Base-by-base conservation (phyloP, 257 asterid genomes). In the Echites panduratus region DNA sequence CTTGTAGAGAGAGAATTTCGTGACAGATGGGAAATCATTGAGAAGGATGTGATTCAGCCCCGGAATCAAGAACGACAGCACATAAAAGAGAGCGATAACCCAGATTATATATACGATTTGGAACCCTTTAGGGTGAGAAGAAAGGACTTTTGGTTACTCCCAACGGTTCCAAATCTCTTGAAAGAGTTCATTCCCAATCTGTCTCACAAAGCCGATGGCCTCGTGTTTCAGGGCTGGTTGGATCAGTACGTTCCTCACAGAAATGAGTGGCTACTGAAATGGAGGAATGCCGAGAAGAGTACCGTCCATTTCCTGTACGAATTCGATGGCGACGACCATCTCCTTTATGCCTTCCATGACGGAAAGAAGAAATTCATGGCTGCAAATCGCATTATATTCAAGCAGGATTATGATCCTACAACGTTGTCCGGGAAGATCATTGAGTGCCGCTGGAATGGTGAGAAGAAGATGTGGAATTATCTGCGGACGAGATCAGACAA, bases 41-140 rank as follows among this genome's bases (percentile, higher is more conserved):
- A 92, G 73, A 88, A 77, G 85, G 97, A 90, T 78, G 88, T 92
- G 73, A 87, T 92, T 66, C 90, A 89, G 50, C 96, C 97, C 43
- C 88, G 96, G 68, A 89, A 83, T 58, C 24, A 53, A 1, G 96
- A 91, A 79, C 83, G 89, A 26, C 84, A 75, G 2, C 81, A 82
- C 61, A 82, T 85, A 58, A 74, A 72, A 61, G 86, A 83, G 68
- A 81, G 89, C 80, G 81, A 72, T 76, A 88, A 85, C 64, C 89
- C 86, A 57, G 74, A 75, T 50, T 89, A 92, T 78, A 81, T 87
- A 90, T 89, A 88, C 70, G 97, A 92, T 56, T 79, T 85, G 88
- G 97, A 92, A 79, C 87, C 96, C 61, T 92, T 92, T 87, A 87
- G 96, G 89, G 96, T 92, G 68, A 84, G 97, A 79, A 92, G 97